Evolutionary conservation across 2,329 filamentous ascomycete species (phyloP).

Genomic region (Trichothecium sympodiale): DNA sequence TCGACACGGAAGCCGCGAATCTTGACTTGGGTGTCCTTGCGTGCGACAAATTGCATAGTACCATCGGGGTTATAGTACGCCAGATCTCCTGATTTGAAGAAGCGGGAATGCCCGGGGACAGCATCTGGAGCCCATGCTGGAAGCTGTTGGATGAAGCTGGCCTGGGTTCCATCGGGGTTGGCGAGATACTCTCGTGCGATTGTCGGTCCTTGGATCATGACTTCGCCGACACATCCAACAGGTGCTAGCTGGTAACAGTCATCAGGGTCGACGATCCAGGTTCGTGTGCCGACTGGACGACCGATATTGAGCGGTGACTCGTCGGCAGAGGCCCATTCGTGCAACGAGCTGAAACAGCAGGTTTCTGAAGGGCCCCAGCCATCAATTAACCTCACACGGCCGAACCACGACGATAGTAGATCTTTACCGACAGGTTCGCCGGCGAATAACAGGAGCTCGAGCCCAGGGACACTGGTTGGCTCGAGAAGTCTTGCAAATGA

Average conservation of each 20-base stretch:
- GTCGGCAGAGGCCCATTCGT: constrained; percentile 1
- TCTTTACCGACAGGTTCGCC: constrained; percentile 6
- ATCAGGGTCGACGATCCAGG: constrained; percentile 5
- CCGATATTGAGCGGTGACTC: constrained; percentile 3
- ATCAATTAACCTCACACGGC: constrained; percentile 3
- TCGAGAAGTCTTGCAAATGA: neutral
- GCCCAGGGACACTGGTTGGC: neutral
- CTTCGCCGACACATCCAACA: constrained; percentile 6
- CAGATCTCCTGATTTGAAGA: constrained; percentile 8
- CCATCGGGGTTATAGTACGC: constrained; percentile 16
- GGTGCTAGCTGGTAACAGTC: constrained; percentile 4
- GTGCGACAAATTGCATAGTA: constrained; percentile 29
- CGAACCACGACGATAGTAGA: constrained; percentile 6
- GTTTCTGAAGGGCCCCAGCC: constrained; percentile 7
- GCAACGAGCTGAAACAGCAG: constrained; percentile 5
- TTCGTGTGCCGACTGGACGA: constrained; percentile 3
- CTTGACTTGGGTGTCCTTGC: constrained; percentile 46
- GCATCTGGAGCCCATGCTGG: neutral
- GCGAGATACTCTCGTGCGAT: constrained; percentile 38
- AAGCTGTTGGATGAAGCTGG: constrained; percentile 4
- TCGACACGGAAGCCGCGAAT: constrained; percentile 43
- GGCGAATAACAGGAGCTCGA: constrained; percentile 5
- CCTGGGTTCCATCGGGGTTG: constrained; percentile 14
- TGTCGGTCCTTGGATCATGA: constrained; percentile 15
- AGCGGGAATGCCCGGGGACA: neutral